These are phyloP conservation scores for Yarrowia sp. DNA, from an alignment of 805 yeast species.

Conservation along the genomic window DNA sequence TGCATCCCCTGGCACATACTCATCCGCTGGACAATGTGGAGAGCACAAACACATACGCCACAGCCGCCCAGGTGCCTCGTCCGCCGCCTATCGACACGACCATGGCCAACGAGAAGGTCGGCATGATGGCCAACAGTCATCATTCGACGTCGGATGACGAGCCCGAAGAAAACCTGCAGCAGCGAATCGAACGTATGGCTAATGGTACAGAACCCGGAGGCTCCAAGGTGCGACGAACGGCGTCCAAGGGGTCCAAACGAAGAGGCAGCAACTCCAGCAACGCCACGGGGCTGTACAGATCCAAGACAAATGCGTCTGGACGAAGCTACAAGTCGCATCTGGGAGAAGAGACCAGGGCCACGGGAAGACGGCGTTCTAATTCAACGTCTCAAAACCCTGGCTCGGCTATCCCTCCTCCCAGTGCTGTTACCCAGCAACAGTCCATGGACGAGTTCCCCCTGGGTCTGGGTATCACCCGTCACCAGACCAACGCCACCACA, in stretches of 20 bases:
- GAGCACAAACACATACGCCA: slow-evolving; percentile 22
- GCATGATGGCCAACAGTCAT: slow-evolving; percentile 1
- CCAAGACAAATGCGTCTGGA: slow-evolving; percentile 1
- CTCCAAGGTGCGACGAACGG: slow-evolving; percentile 13
- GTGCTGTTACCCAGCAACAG: background rate
- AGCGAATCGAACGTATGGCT: slow-evolving; percentile 33
- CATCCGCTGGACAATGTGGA: slow-evolving; percentile 15
- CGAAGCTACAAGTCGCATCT: slow-evolving; percentile 9
- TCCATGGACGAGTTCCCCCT: slow-evolving; percentile 32
- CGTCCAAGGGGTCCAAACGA: slow-evolving; percentile 17
- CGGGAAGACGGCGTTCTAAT: slow-evolving; percentile 30
- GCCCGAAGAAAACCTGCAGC: slow-evolving; percentile 31
- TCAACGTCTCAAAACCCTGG: slow-evolving; percentile 21
- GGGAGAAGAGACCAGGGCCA: slow-evolving; percentile 7
- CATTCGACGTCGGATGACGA: slow-evolving; percentile 1
- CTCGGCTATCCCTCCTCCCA: background rate
- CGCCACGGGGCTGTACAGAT: slow-evolving; percentile 19
- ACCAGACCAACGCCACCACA: slow-evolving; percentile 16
- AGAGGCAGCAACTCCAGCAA: slow-evolving; percentile 28
- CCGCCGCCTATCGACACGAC: slow-evolving; percentile 20
- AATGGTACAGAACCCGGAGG: slow-evolving; percentile 14
- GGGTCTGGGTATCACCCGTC: slow-evolving; percentile 19
- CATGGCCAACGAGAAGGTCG: slow-evolving; percentile 15
- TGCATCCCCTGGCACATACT: slow-evolving; percentile 1
- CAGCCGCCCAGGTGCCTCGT: slow-evolving; percentile 7